Evolutionary conservation across 305 asterid genomes (phyloP).

Genomic region (Stenogyne calaminthoides): DNA sequence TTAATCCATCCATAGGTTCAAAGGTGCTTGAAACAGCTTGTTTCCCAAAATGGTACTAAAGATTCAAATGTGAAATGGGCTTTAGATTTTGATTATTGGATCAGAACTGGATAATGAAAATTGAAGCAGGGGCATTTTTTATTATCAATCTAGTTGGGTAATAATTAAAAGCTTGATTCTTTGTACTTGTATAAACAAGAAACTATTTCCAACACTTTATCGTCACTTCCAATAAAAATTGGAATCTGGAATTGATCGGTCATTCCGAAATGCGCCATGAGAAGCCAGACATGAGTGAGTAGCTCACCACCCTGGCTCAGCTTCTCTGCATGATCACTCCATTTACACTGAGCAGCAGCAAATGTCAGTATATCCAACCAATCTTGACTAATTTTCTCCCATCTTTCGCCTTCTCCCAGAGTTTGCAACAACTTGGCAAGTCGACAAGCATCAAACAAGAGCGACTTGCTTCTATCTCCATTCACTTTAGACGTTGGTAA

Average conservation of each 20-base stretch:
- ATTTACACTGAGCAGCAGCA: conserved; percentile 33
- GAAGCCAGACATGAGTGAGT: conserved; percentile 39
- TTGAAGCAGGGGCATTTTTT: too few relatives aligned
- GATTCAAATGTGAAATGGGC: too few relatives aligned
- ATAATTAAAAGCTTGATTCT: too few relatives aligned
- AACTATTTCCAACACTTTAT: too few relatives aligned
- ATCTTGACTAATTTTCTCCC: conserved; percentile 24
- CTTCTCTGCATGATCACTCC: conserved; percentile 35
- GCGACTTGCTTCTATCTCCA: conserved; percentile 37
- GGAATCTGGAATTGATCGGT: conserved; percentile 36
- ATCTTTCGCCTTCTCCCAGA: background rate
- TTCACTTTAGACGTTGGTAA: conserved; percentile 24
- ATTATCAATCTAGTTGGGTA: too few relatives aligned
- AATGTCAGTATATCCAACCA: conserved; percentile 32
- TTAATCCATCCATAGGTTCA: too few relatives aligned
- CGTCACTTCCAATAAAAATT: too few relatives aligned
- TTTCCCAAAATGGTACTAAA: too few relatives aligned
- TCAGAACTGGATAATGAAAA: too few relatives aligned
- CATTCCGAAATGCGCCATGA: conserved; percentile 39
- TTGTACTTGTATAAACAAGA: too few relatives aligned
- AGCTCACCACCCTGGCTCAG: conserved; percentile 37
- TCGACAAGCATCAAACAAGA: conserved; percentile 24
- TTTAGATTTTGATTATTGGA: too few relatives aligned
- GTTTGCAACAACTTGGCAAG: background rate
- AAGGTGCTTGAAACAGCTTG: too few relatives aligned